Conservation (phyloP, 2,329 filamentous ascomycete species). For the Talaromyces sp. region DNA sequence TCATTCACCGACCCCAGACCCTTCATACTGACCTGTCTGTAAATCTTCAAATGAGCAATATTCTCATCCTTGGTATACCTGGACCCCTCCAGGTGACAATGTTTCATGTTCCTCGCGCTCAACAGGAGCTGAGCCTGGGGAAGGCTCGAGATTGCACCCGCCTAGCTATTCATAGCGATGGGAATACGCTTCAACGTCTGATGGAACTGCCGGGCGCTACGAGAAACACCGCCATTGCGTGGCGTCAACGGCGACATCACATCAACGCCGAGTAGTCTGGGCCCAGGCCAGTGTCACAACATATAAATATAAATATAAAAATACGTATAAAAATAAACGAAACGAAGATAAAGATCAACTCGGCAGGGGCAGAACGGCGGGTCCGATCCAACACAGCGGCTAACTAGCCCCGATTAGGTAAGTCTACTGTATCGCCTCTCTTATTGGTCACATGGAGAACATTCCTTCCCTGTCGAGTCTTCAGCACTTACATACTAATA, state of each 20-base stretch:
- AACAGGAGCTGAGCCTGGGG: neutral
- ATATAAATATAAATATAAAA: neutral
- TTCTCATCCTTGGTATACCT: neutral
- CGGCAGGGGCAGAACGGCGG: neutral
- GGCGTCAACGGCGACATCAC: neutral
- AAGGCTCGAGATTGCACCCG: neutral
- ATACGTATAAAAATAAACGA: neutral
- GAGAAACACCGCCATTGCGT: neutral
- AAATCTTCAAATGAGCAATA: neutral
- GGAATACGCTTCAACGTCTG: neutral
- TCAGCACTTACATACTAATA: neutral
- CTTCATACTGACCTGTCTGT: neutral
- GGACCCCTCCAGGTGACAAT: neutral
- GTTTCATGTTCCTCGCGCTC: constrained; percentile 6
- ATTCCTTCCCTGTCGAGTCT: neutral
- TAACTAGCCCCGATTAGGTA: neutral
- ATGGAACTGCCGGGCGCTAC: constrained; percentile 2
- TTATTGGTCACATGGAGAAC: neutral
- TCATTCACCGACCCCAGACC: neutral
- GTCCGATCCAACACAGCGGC: neutral
- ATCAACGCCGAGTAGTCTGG: neutral
- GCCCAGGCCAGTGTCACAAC: neutral
- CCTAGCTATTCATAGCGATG: neutral
- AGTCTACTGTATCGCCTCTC: neutral
- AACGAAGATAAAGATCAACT: neutral